phyloP scores from a whole-genome alignment of 164 flowering plant species.

The Chloranthus sessilifolius region DNA sequence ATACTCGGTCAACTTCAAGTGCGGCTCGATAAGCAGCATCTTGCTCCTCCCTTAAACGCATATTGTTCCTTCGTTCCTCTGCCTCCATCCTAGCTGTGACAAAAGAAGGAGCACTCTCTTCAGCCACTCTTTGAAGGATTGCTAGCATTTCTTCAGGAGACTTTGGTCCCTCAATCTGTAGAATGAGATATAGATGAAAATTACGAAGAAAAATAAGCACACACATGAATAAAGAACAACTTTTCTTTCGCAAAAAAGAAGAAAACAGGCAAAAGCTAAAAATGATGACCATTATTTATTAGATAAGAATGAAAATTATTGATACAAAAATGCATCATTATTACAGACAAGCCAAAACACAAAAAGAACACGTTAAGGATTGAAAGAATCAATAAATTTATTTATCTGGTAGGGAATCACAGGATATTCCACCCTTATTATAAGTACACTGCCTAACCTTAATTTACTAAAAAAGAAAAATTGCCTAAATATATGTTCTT shows the following conservation, averaged over 20 bases:
- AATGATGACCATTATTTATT: too few species aligned
- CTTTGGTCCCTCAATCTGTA: conserved; percentile 88
- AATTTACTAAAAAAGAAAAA: too few species aligned
- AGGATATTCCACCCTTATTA: too few species aligned
- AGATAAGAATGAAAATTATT: too few species aligned
- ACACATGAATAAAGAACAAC: background rate
- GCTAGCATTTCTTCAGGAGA: conserved; percentile 77
- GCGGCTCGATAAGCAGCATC: conserved; percentile 98
- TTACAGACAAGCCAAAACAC: too few species aligned
- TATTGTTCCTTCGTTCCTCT: conserved; percentile 84
- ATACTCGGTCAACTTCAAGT: conserved; percentile 97
- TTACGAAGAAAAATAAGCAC: background rate
- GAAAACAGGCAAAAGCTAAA: background rate
- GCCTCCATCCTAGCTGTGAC: conserved; percentile 85
- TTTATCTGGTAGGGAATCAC: too few species aligned
- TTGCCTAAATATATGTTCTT: too few species aligned
- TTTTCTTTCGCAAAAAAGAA: background rate
- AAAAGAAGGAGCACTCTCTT: conserved; percentile 87
- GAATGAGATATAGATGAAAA: conserved; percentile 1
- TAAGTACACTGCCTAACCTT: too few species aligned
- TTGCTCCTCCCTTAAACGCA: conserved; percentile 92
- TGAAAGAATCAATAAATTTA: too few species aligned
- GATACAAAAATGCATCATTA: too few species aligned
- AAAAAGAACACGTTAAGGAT: too few species aligned
- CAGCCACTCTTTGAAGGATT: conserved; percentile 74